These are phyloP conservation scores for Sugiyamaella valdiviana DNA, from an alignment of 805 yeast species.

Conservation along the genomic window DNA sequence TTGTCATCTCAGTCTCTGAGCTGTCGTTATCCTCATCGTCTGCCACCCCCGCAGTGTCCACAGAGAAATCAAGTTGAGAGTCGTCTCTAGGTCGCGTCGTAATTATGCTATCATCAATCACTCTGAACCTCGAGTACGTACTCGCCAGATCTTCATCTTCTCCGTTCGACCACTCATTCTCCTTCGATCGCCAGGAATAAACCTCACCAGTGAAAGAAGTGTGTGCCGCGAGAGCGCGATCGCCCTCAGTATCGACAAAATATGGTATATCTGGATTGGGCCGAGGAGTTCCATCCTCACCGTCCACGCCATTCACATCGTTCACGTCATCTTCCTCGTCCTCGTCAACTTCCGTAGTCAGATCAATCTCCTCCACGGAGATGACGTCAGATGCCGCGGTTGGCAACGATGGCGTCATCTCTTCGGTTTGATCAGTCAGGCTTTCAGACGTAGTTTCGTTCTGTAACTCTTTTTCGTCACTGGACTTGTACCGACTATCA, in stretches of 20 bases:
- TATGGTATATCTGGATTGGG: background rate
- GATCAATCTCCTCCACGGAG: background rate
- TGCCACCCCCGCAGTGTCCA: slow-evolving; percentile 7
- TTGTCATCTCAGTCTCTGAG: slow-evolving; percentile 2
- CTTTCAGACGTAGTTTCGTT: too few species aligned
- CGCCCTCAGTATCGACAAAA: slow-evolving; percentile 1
- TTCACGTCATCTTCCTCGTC: background rate
- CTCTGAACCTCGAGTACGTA: background rate
- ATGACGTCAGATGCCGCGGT: background rate
- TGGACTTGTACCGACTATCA: too few species aligned
- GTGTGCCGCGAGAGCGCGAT: background rate
- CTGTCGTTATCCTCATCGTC: slow-evolving; percentile 14
- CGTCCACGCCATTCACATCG: background rate
- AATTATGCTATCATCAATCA: background rate
- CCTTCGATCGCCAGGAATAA: background rate
- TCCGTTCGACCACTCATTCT: background rate
- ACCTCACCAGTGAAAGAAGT: background rate
- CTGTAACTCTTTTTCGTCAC: too few species aligned
- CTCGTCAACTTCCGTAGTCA: background rate
- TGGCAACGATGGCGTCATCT: too few species aligned
- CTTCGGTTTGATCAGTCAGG: too few species aligned
- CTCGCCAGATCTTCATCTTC: background rate
- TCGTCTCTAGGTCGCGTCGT: background rate
- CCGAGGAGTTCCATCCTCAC: background rate
- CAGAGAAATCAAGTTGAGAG: slow-evolving; percentile 4